Base-by-base conservation (phyloP, 2,329 filamentous ascomycete genomes). In the Paracamarosporium sp. region DNA sequence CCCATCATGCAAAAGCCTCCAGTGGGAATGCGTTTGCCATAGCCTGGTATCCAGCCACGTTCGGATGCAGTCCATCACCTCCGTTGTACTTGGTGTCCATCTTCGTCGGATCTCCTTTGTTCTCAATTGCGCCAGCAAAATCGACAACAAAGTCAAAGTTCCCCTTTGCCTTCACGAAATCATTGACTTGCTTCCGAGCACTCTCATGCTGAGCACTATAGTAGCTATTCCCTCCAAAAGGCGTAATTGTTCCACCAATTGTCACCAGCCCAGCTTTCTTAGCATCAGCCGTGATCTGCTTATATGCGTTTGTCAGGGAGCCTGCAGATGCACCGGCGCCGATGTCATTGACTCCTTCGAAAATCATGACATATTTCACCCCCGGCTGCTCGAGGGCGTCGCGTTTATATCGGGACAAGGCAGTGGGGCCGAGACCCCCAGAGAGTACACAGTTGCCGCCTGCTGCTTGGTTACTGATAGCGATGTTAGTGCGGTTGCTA, bases 261-360 rank as follows among this genome's bases (percentile, higher is more conserved):
- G 87, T 78, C 0, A 80, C 79, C 13, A 88, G 79, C 0, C 83
- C 83, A 0, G 79, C 78, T 0, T 80, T 76, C 64, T 84, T 83
- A 12, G 85, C 77, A 27, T 85, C 80, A 2, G 75, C 75, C 12
- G 81, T 78, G 38, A 89, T 86, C 59, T 86, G 83, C 55, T 79
- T 76, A 66, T 83, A 89, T 1, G 85, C 84, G 15, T 89, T 40
- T 15, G 53, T 58, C 12, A 58, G 31, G 6, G 48, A 27, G 27
- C 36, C 17, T 8, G 35, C 46, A 38, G 56, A 31, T 27, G 50
- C 27, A 45, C 51, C 45, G 38, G 27, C 30, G 22, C 56, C 87
- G 57, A 90, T 88, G 66, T 90, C 87, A 66, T 90, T 90, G 27
- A 90, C 86, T 20, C 88, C 88, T 71, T 89, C 86, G 69, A 89